Conservation (phyloP, 2,329 filamentous ascomycete genomes). For the Exophiala spinifera region DNA sequence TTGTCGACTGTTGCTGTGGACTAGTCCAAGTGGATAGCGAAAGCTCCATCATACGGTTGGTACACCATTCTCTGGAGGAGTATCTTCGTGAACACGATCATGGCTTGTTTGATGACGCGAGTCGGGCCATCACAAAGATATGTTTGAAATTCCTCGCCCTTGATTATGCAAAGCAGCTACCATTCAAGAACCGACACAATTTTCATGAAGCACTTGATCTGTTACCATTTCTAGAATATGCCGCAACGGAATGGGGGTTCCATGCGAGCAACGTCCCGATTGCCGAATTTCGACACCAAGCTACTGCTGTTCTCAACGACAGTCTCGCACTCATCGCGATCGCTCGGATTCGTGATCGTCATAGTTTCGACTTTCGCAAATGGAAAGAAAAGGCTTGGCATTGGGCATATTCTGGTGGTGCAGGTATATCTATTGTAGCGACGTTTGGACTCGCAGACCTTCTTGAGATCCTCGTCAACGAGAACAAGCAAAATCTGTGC, state of each 20-base stretch:
- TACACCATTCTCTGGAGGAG: slow-evolving; percentile 36
- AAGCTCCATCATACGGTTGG: slow-evolving; percentile 33
- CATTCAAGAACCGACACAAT: slow-evolving; percentile 11
- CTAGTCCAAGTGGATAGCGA: slow-evolving; percentile 35
- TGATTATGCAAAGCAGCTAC: slow-evolving; percentile 12
- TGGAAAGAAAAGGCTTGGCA: slow-evolving; percentile 22
- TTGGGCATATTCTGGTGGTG: slow-evolving; percentile 22
- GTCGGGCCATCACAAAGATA: slow-evolving; percentile 29
- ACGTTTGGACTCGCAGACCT: slow-evolving; percentile 25
- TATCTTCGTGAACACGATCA: slow-evolving; percentile 34
- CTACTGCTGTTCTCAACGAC: slow-evolving; percentile 16
- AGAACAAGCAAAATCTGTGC: slow-evolving; percentile 11
- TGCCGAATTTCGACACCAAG: slow-evolving; percentile 15
- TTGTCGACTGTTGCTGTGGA: slow-evolving; percentile 35
- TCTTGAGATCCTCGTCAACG: slow-evolving; percentile 17
- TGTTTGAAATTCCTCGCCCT: slow-evolving; percentile 25
- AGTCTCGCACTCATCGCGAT: slow-evolving; percentile 17
- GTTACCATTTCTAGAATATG: slow-evolving; percentile 25
- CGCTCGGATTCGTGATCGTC: slow-evolving; percentile 21
- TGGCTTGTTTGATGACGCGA: slow-evolving; percentile 33
- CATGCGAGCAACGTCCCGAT: slow-evolving; percentile 16
- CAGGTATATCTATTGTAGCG: slow-evolving; percentile 23
- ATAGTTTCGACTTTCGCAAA: slow-evolving; percentile 8
- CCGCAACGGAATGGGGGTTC: slow-evolving; percentile 24
- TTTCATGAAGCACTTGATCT: slow-evolving; percentile 12